Evolutionary conservation across 257 asterid genomes (phyloP).

Genomic region (Solanum sejunctum): DNA sequence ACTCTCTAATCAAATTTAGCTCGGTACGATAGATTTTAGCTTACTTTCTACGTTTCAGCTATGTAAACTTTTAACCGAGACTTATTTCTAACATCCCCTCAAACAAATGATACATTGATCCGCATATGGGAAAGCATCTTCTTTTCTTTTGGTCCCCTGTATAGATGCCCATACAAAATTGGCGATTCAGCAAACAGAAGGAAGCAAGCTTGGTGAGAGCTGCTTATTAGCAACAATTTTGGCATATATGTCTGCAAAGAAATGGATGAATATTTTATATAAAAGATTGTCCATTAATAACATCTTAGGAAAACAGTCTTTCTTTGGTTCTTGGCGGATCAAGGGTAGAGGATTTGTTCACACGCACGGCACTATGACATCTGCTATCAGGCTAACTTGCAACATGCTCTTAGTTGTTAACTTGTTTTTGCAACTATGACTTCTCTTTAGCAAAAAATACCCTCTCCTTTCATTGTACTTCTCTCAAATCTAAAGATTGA

Average conservation of each 20-base stretch:
- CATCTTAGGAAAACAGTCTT: not conserved
- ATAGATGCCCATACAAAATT: not conserved
- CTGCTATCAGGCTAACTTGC: not conserved
- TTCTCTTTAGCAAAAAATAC: not conserved
- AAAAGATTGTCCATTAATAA: not conserved
- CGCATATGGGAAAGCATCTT: not conserved
- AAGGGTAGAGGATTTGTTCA: not conserved
- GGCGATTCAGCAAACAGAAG: not conserved
- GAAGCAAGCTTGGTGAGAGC: not conserved
- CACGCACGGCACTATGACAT: not conserved
- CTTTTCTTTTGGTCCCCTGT: not conserved
- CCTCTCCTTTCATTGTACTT: not conserved
- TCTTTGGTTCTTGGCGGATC: not conserved
- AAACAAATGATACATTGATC: not conserved
- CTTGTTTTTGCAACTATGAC: not conserved
- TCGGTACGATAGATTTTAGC: not conserved
- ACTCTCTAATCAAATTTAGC: not conserved
- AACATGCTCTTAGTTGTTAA: not conserved
- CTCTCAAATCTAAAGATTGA: not conserved
- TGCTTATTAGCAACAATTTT: not conserved
- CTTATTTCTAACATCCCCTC: not conserved
- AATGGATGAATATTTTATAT: not conserved
- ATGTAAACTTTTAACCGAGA: not conserved
- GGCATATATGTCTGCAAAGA: not conserved
- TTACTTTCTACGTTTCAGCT: not conserved